phyloP scores from a whole-genome alignment of 805 yeast species.

The Candida fluviatilis region DNA sequence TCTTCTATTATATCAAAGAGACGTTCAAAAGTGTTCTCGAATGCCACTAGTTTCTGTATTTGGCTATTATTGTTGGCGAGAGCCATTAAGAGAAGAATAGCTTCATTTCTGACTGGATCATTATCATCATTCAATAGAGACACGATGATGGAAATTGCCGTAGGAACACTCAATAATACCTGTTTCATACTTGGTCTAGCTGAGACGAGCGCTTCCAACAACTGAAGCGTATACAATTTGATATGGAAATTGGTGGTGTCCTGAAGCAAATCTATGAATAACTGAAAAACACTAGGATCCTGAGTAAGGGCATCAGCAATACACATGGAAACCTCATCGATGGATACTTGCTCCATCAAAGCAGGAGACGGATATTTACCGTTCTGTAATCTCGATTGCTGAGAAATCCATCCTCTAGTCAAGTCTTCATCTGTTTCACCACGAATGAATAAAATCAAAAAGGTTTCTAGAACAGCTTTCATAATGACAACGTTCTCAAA shows the following conservation, averaged over 20 bases:
- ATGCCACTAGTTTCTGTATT: conserved; percentile 89
- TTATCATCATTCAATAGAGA: conserved; percentile 41
- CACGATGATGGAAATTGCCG: conserved; percentile 77
- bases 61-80: conserved; percentile 77
- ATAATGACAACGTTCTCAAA: conserved; percentile 65
- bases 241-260: conserved; percentile 66
- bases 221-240: conserved; percentile 74
- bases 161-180: conserved; percentile 68
- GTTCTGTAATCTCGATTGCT: conserved; percentile 67
- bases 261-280: conserved; percentile 41
- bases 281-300: conserved; percentile 23
- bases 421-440: conserved; percentile 59
- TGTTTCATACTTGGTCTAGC: conserved; percentile 72
- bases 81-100: conserved; percentile 77
- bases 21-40: conserved; percentile 86
- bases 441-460: conserved; percentile 74
- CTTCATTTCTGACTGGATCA: conserved; percentile 88
- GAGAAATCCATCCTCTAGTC: conserved; percentile 68
- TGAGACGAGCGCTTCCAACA: conserved; percentile 77
- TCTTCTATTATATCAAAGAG: conserved; percentile 74
- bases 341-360: conserved; percentile 48
- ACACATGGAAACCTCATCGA: conserved; percentile 90
- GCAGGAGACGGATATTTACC: conserved; percentile 79
- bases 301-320: conserved; percentile 91
- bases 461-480: conserved; percentile 80